Conservation (phyloP, 495 filamentous ascomycete genomes). For the Peziza echinospora region DNA sequence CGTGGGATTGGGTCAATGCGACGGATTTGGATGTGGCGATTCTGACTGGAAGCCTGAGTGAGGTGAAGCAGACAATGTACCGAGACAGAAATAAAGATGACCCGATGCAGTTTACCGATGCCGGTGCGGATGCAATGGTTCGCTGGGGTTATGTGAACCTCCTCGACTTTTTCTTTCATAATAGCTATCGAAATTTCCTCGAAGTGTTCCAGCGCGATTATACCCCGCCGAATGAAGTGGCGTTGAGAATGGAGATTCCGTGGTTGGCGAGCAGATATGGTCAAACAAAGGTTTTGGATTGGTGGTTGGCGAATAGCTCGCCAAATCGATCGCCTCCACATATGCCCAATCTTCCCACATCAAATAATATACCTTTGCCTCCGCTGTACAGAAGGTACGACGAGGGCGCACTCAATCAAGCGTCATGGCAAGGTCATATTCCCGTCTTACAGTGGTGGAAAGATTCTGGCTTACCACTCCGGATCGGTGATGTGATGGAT, state of each 20-base stretch:
- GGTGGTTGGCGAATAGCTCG: constrained; percentile 36
- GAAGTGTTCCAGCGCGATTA: constrained; percentile 57
- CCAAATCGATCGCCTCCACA: constrained; percentile 18
- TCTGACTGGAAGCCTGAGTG: constrained; percentile 42
- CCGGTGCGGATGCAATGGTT: constrained; percentile 71
- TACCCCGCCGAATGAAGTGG: constrained; percentile 65
- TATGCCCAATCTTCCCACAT: constrained; percentile 43
- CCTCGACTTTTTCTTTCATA: constrained; percentile 56
- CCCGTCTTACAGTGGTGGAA: constrained; percentile 86
- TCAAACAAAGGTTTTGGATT: constrained; percentile 63
- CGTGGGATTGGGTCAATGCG: constrained; percentile 43
- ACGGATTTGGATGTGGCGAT: constrained; percentile 59
- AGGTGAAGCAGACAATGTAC: constrained; percentile 30
- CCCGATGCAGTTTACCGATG: constrained; percentile 51
- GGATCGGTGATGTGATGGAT: constrained; percentile 71
- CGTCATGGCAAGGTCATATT: constrained; percentile 60
- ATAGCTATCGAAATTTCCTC: constrained; percentile 57
- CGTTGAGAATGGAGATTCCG: constrained; percentile 12
- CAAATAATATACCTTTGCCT: constrained; percentile 23
- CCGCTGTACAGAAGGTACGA: constrained; percentile 29
- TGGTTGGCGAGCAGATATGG: constrained; percentile 46
- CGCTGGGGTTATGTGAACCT: constrained; percentile 66
- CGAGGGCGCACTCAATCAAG: constrained; percentile 65
- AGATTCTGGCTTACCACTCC: constrained; percentile 51
- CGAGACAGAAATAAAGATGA: constrained; percentile 21